Percentiles rank a stretch among this genome's conserved stretches.
Conservation (phyloP, 2,329 filamentous ascomycete species). For the Cercospora sp. region DNA sequence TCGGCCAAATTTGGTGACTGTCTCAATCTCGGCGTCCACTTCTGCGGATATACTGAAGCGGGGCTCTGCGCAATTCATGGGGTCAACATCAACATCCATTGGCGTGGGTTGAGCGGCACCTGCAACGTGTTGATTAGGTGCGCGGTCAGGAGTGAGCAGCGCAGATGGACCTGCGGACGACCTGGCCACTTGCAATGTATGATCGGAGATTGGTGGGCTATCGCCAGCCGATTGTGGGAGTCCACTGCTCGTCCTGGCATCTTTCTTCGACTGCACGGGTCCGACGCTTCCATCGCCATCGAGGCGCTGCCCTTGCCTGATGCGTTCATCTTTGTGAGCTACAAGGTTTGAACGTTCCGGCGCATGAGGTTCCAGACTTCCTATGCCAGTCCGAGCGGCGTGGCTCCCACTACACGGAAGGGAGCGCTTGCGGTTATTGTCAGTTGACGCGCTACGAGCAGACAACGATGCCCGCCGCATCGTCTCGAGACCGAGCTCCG, state of each 20-base stretch:
- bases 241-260: background rate
- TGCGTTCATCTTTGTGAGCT: background rate
- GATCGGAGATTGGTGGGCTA: background rate
- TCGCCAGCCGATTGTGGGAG: background rate
- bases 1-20: background rate
- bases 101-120: background rate
- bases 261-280: background rate
- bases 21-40: background rate
- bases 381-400: constrained; percentile 29
- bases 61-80: background rate
- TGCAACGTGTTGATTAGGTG: background rate
- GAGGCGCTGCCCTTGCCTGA: background rate
- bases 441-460: constrained; percentile 31
- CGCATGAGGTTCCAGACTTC: constrained; percentile 17
- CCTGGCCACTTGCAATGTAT: no score
- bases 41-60: background rate
- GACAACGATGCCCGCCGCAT: constrained; percentile 64
- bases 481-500: constrained; percentile 80
- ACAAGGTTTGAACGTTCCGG: no score
- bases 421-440: constrained; percentile 36
- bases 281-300: background rate
- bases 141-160: background rate
- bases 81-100: background rate
- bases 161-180: background rate
- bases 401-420: constrained; percentile 32